Conservation (phyloP, 345 rosid genomes). For the Brassica carinata region DNA sequence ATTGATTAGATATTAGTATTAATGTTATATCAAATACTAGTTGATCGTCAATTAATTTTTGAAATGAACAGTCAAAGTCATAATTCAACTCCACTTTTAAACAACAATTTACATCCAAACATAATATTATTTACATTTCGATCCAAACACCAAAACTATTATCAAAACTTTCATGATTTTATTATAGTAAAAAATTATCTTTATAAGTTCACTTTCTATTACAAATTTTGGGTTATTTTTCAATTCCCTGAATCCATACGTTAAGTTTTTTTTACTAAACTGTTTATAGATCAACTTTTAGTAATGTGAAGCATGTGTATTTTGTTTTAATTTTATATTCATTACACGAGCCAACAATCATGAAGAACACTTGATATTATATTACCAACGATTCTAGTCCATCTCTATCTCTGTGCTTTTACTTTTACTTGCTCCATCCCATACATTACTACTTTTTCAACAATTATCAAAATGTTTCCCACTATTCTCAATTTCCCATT, state of each 20-base stretch:
- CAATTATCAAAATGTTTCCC: not conserved
- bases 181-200: not conserved
- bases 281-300: not conserved
- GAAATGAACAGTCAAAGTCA: not conserved
- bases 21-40: not conserved
- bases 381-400: not conserved
- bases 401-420: not conserved
- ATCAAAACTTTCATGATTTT: not conserved
- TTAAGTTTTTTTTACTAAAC: not conserved
- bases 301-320: not conserved
- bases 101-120: not conserved
- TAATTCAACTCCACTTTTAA: not conserved
- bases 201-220: not conserved
- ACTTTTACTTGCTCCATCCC: not conserved
- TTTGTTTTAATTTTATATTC: not conserved
- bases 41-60: not conserved
- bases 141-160: not conserved
- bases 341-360: not conserved
- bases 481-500: not conserved
- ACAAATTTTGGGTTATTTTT: not conserved
- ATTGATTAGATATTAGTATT: not conserved
- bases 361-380: not conserved
- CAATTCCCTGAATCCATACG: not conserved
- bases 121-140: not conserved
- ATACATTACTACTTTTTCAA: not conserved